phyloP scores from a whole-genome alignment of 768 basidiomycete species.

The Suillus subalutaceus region DNA sequence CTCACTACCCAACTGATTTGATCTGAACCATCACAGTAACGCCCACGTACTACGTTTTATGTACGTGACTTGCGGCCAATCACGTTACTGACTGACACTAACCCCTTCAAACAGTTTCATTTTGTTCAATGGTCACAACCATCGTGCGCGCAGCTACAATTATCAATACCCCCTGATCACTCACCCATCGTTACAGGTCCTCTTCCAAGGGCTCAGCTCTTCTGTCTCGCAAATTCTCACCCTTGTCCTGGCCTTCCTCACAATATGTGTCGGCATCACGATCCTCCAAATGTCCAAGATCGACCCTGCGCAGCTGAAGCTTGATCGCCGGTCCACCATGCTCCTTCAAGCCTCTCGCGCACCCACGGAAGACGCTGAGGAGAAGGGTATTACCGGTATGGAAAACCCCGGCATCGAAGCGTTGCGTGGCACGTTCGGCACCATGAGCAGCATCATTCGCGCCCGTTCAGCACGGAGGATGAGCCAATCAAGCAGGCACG shows the following conservation, averaged over 20 bases:
- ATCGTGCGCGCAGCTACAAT: constrained; percentile 52
- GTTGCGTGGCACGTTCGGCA: constrained; percentile 87
- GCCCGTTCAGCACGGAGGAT: constrained; percentile 57
- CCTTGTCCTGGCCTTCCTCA: constrained; percentile 88
- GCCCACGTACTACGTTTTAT: constrained; percentile 86
- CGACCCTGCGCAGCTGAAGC: constrained; percentile 79
- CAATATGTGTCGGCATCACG: constrained; percentile 90
- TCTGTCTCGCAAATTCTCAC: constrained; percentile 81
- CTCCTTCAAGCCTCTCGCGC: constrained; percentile 83
- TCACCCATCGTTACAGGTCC: constrained; percentile 49
- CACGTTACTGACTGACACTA: neutral
- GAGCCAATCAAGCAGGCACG: constrained; percentile 48
- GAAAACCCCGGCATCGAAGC: constrained; percentile 96
- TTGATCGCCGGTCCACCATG: constrained; percentile 89
- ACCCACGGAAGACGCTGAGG: constrained; percentile 64
- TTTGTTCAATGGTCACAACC: constrained; percentile 83
- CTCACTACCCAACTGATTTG: constrained; percentile 21
- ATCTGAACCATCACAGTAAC: constrained; percentile 55
- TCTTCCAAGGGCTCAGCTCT: constrained; percentile 88
- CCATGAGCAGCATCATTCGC: constrained; percentile 88
- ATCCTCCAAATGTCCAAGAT: constrained; percentile 96
- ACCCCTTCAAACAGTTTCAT: constrained; percentile 58
- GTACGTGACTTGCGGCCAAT: constrained; percentile 43
- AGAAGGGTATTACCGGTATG: constrained; percentile 55
- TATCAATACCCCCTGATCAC: neutral